These are phyloP conservation scores for Castanea mollissima DNA, from an alignment of 306 rosid genomes.

Conservation along the genomic window DNA sequence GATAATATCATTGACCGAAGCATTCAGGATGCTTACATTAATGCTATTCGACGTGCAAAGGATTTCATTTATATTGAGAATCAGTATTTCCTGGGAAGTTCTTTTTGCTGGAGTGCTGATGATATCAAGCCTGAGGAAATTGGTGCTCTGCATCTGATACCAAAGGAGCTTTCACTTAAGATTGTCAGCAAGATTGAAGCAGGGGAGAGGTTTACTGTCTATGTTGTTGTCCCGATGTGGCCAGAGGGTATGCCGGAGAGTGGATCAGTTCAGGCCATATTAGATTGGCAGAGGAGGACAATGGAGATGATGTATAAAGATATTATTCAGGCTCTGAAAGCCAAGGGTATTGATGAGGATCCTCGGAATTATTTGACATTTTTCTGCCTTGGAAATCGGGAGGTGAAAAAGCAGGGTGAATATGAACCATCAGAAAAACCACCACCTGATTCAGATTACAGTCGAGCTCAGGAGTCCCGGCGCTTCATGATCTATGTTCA, in stretches of 20 bases:
- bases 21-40: conserved; percentile 69
- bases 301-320: conserved; percentile 79
- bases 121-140: conserved; percentile 64
- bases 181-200: conserved; percentile 70
- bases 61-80: conserved; percentile 67
- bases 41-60: conserved; percentile 76
- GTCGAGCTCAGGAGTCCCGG: conserved; percentile 57
- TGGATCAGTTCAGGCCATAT: conserved; percentile 75
- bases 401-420: conserved; percentile 64
- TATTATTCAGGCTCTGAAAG: conserved; percentile 48
- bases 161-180: conserved; percentile 73
- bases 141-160: conserved; percentile 64
- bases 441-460: conserved; percentile 55
- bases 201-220: conserved; percentile 64
- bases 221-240: conserved; percentile 75
- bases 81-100: conserved; percentile 79
- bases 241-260: conserved; percentile 77
- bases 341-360: conserved; percentile 59
- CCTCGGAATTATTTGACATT: conserved; percentile 74
- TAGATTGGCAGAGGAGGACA: conserved; percentile 79
- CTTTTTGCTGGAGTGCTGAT: conserved; percentile 49
- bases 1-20: conserved; percentile 72
- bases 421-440: conserved; percentile 61
- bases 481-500: conserved; percentile 82
- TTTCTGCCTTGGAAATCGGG: conserved; percentile 79